phyloP scores from a whole-genome alignment of 441 rosid genomes.

The Sinapis alba region DNA sequence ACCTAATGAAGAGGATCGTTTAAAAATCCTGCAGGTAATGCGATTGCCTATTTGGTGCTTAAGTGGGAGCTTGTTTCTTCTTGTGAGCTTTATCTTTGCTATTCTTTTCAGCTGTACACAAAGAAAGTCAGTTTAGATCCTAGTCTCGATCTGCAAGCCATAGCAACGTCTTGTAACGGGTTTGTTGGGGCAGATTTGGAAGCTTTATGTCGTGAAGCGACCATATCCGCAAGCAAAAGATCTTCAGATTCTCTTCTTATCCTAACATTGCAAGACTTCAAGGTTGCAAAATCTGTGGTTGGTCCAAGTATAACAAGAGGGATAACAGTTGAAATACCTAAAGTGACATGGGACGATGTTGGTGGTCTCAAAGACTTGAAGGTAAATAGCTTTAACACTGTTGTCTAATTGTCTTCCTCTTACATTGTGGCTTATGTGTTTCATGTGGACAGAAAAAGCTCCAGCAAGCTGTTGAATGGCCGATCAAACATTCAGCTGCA shows the following conservation, averaged over 20 bases:
- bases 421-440: neutral
- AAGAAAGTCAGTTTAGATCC: conserved; percentile 66
- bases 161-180: conserved; percentile 87
- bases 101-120: conserved; percentile 66
- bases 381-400: conserved; percentile 45
- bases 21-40: conserved; percentile 75
- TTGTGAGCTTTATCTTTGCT: conserved; percentile 7
- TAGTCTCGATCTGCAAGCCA: conserved; percentile 57
- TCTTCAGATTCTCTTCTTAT: conserved; percentile 46
- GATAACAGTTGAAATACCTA: conserved; percentile 85
- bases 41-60: neutral
- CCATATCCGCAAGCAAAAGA: conserved; percentile 60
- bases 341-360: conserved; percentile 88
- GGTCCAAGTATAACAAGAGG: conserved; percentile 95
- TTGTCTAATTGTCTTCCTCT: neutral
- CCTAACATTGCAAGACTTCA: conserved; percentile 69
- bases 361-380: conserved; percentile 83
- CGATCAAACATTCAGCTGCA: conserved; percentile 77
- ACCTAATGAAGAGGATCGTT: conserved; percentile 79
- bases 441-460: conserved; percentile 67
- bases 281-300: conserved; percentile 68
- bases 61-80: neutral
- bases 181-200: conserved; percentile 97
- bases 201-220: conserved; percentile 91
- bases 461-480: conserved; percentile 94